A percentile compares a stretch with the other conserved stretches of the same genome.
Conservation (phyloP, 495 filamentous ascomycete genomes). For the Pyrenopolyporus hunteri region DNA sequence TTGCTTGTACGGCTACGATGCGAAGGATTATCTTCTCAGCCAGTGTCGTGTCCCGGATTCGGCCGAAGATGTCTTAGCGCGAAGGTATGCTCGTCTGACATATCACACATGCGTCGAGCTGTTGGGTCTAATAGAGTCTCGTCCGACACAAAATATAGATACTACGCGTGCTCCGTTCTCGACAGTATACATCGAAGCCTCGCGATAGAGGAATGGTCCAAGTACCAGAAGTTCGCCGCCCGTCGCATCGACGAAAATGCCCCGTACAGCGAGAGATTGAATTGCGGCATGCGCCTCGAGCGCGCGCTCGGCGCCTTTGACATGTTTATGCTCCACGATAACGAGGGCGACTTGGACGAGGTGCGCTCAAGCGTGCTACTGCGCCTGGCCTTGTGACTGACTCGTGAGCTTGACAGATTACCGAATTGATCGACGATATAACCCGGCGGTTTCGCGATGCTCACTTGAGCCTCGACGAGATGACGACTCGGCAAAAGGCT, state of each 20-base stretch:
- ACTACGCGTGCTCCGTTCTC: constrained; percentile 73
- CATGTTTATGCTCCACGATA: constrained; percentile 78
- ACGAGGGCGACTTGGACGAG: constrained; percentile 73
- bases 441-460: constrained; percentile 57
- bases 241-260: constrained; percentile 49
- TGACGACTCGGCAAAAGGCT: constrained; percentile 69
- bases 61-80: constrained; percentile 76
- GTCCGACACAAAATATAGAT: constrained; percentile 54
- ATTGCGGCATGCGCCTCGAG: constrained; percentile 65
- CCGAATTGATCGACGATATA: constrained; percentile 65
- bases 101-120: neutral
- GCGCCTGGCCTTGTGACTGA: neutral
- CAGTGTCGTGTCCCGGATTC: constrained; percentile 65
- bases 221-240: constrained; percentile 51
- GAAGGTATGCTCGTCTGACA: constrained; percentile 61
- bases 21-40: constrained; percentile 79
- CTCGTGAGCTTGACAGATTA: constrained; percentile 56
- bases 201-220: constrained; percentile 77
- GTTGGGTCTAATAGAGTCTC: constrained; percentile 2
- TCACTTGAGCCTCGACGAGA: constrained; percentile 55
- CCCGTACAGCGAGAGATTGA: constrained; percentile 37
- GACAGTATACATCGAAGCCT: constrained; percentile 80
- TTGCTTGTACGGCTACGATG: constrained; percentile 78
- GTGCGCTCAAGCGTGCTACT: constrained; percentile 48
- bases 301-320: constrained; percentile 81